These are phyloP conservation scores for Theobroma grandiflorum DNA, from an alignment of 441 rosid species.

Conservation along the genomic window DNA sequence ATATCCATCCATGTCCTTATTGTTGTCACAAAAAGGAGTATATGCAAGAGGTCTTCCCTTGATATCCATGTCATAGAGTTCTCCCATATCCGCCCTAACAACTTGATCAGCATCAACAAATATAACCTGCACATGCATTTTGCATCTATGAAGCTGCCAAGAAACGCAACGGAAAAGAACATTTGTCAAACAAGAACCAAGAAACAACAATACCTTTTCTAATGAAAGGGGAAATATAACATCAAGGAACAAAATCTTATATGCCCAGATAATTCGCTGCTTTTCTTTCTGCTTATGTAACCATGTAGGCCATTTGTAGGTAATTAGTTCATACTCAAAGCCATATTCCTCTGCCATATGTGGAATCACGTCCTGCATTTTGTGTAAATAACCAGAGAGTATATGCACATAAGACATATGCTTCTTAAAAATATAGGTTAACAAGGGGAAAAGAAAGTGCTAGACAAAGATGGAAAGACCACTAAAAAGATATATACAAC, in stretches of 20 bases:
- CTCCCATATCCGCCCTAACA: conserved; percentile 97
- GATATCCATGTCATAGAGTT: conserved; percentile 95
- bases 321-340: conserved; percentile 90
- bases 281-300: conserved; percentile 99
- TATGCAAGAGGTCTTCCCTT: conserved; percentile 99
- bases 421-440: not conserved
- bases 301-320: conserved; percentile 99
- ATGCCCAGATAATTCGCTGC: conserved; percentile 99
- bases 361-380: conserved; percentile 91
- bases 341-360: conserved; percentile 95
- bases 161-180: conserved; percentile 20
- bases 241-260: conserved; percentile 96
- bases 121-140: conserved; percentile 74
- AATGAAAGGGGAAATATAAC: conserved; percentile 97
- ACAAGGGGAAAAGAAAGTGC: not conserved
- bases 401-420: conserved; percentile 23
- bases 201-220: conserved; percentile 72
- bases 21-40: conserved; percentile 98
- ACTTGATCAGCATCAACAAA: conserved; percentile 99
- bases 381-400: conserved; percentile 22
- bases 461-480: conserved; percentile 8
- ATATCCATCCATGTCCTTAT: conserved; percentile 98
- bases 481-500: conserved; percentile 44
- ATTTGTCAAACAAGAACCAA: conserved; percentile 19
- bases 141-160: conserved; percentile 25